These are phyloP conservation scores for Plantago major DNA, from an alignment of 257 asterid species.

Conservation along the genomic window DNA sequence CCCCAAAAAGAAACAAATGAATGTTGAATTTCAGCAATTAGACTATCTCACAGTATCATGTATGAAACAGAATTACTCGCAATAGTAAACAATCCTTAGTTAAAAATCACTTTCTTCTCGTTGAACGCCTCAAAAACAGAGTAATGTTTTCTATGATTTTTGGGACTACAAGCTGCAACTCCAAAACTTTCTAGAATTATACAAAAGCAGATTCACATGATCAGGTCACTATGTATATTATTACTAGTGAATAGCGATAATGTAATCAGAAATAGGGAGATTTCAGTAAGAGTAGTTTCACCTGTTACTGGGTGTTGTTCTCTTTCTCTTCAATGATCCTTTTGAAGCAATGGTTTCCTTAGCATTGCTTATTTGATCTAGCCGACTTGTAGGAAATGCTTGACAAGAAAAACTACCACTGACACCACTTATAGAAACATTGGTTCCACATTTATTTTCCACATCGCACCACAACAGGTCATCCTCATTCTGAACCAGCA, in stretches of 20 bases:
- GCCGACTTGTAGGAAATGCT: neutral
- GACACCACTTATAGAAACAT: neutral
- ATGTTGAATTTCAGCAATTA: no score
- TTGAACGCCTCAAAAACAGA: no score
- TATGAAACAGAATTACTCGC: no score
- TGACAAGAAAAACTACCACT: neutral
- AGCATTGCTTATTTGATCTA: neutral
- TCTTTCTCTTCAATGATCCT: constrained; percentile 2
- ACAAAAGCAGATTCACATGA: no score
- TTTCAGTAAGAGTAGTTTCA: neutral
- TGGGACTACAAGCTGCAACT: no score
- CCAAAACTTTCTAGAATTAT: no score
- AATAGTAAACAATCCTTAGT: no score
- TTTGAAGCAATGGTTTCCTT: neutral
- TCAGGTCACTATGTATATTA: no score
- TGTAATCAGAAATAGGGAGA: neutral
- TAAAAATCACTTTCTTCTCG: no score
- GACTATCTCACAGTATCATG: no score
- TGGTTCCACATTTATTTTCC: neutral
- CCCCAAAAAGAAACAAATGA: no score
- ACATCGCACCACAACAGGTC: neutral
- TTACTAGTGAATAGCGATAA: neutral
- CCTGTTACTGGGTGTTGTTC: neutral
- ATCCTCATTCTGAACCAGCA: neutral
- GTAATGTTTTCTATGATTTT: no score